phyloP scores from a whole-genome alignment of 345 rosid species.

The Pelargonium nanum region DNA sequence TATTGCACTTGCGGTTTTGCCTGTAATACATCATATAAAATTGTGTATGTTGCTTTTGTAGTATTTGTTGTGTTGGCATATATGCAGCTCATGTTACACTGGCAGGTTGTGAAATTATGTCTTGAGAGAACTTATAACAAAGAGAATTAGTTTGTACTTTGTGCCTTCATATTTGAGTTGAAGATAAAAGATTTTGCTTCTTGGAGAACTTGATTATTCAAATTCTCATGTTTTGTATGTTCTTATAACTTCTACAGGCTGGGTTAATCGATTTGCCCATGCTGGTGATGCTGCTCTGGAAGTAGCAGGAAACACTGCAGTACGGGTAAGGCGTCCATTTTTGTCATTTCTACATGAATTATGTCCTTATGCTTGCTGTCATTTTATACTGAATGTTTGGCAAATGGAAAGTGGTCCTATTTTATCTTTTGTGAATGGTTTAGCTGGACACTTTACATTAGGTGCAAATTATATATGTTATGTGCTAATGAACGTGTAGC shows the following conservation, averaged over 20 bases:
- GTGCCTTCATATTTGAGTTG: neutral
- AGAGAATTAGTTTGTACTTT: neutral
- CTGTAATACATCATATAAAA: no score
- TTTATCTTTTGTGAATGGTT: no score
- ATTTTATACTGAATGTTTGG: neutral
- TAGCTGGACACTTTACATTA: no score
- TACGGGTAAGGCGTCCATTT: constrained; percentile 41
- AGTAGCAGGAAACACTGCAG: constrained; percentile 81
- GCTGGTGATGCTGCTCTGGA: constrained; percentile 89
- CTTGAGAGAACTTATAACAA: no score
- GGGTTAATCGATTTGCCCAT: constrained; percentile 96
- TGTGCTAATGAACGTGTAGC: neutral
- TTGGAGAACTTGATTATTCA: neutral
- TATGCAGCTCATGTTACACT: no score
- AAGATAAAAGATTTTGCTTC: neutral
- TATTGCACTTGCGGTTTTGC: no score
- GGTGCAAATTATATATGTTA: neutral
- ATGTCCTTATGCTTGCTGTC: neutral
- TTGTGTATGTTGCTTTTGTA: no score
- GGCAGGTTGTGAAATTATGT: neutral
- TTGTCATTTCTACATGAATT: neutral
- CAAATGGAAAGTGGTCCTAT: neutral
- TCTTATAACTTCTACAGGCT: constrained; percentile 42
- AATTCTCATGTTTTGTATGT: constrained; percentile 3
- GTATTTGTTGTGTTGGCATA: no score